phyloP scores from a whole-genome alignment of 2,329 filamentous ascomycete species.

The Phialemoniopsis sp. region DNA sequence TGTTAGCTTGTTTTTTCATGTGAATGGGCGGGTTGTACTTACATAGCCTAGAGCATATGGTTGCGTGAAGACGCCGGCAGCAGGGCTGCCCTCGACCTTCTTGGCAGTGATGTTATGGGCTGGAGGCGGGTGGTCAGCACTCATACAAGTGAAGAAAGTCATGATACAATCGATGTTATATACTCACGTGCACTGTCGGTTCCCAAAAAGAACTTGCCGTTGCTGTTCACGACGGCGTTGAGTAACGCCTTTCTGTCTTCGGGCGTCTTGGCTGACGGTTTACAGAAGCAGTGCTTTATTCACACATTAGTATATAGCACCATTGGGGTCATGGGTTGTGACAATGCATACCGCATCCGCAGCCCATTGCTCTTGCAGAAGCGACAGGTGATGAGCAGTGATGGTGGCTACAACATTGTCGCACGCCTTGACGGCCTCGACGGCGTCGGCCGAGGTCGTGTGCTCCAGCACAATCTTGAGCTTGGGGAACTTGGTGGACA shows the following conservation, averaged over 20 bases:
- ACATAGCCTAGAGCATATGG: conserved; percentile 52
- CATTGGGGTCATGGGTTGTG: no score
- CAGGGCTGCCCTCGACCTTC: conserved; percentile 50
- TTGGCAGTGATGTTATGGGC: conserved; percentile 56
- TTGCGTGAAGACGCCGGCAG: conserved; percentile 78
- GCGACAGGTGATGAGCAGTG: conserved; percentile 80
- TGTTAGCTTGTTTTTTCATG: conserved; percentile 8
- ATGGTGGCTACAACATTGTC: conserved; percentile 76
- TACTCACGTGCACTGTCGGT: conserved; percentile 66
- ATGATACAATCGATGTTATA: no score
- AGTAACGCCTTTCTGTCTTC: conserved; percentile 70
- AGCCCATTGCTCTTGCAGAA: conserved; percentile 68
- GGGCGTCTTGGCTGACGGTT: conserved; percentile 71
- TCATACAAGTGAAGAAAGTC: no score
- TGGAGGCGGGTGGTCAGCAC: conserved; percentile 14
- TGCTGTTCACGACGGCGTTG: conserved; percentile 53
- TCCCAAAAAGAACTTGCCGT: conserved; percentile 69
- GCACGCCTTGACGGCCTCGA: conserved; percentile 73
- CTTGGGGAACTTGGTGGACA: conserved; percentile 72
- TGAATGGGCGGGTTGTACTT: conserved; percentile 2
- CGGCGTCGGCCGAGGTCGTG: conserved; percentile 78
- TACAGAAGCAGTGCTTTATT: conserved; percentile 67
- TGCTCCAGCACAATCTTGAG: conserved; percentile 67
- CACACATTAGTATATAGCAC: no score
- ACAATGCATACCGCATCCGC: conserved; percentile 46